Base-by-base conservation (phyloP, 805 yeast species). In the Lachancea meyersii region DNA sequence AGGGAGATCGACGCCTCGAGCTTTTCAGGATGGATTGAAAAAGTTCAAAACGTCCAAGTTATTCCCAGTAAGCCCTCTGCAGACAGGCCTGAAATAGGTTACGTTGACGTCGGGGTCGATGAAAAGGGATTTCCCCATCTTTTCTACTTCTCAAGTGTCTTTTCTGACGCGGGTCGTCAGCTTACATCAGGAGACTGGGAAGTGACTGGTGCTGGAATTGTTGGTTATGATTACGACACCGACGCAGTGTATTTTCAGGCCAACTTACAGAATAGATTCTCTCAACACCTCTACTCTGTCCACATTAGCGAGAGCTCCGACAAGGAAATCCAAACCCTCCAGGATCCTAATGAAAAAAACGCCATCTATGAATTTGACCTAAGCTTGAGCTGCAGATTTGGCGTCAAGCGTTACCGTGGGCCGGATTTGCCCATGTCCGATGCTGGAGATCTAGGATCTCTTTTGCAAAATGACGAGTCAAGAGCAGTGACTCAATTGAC, bases 21-120 rank as follows among this genome's bases (percentile, higher is more conserved):
- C 2, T 80, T 66, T 49, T 65, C 54, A 44, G 86, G 75, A 35
- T 82, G 73, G 88, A 76, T 81, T 55, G 81, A 68, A 69, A 81
- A 72, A 61, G 49, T 62, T 18, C 63, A 69, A 35, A 71, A 60
- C 9, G 60, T 73, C 11, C 44, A 56, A 16, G 60, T 64, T 1
- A 55, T 75, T 3, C 75, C 77, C 5, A 62, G 58, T 5, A 60
- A 60, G 43, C 52, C 50, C 2, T 33, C 42, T 31, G 41, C 41
- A 5, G 66, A 59, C 1, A 56, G 70, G 27, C 27, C 28, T 2
- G 53, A 38, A 1, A 48, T 69, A 45, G 91, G 91, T 0, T 85
- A 79, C 53, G 68, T 84, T 39, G 93, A 84, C 56, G 63, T 77
- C 3, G 70, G 78, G 11, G 77, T 73, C 14, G 70, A 68, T 26